A percentile compares a stretch with the other conserved stretches of the same genome.
These are phyloP conservation scores for Dillenia turbinata DNA, from an alignment of 164 flowering plant species.

Conservation along the genomic window DNA sequence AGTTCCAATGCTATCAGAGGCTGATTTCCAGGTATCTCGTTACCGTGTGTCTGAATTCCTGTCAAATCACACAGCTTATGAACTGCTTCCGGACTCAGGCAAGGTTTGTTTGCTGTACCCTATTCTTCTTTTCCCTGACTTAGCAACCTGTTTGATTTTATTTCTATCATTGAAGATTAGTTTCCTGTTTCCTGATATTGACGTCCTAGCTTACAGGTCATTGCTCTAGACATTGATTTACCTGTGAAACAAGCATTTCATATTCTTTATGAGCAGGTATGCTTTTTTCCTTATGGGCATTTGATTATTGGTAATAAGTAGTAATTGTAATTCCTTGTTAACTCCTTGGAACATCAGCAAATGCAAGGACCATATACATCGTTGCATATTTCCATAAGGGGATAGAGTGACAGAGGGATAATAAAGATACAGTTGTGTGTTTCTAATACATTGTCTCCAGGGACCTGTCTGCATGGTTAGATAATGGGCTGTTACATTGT, in stretches of 20 bases:
- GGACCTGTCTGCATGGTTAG: no score
- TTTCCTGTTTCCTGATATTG: constrained; percentile 2
- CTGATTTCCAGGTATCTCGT: constrained; percentile 48
- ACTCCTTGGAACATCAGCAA: no score
- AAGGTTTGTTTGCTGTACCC: constrained; percentile 67
- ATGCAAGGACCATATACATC: no score
- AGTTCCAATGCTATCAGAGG: constrained; percentile 35
- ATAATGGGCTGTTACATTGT: no score
- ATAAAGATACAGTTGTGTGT: no score
- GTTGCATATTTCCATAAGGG: no score
- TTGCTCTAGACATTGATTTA: constrained; percentile 74
- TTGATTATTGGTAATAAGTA: no score
- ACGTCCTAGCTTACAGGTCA: constrained; percentile 41
- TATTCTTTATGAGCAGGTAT: constrained; percentile 87
- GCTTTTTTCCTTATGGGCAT: not conserved
- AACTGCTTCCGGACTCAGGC: constrained; percentile 75
- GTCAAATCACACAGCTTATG: constrained; percentile 49
- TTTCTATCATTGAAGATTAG: not conserved
- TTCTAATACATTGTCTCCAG: no score
- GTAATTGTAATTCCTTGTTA: no score
- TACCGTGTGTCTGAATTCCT: constrained; percentile 43
- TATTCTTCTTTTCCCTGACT: constrained; percentile 1
- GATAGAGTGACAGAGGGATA: no score
- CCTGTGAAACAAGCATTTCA: constrained; percentile 98
- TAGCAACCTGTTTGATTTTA: constrained; percentile 7